Base-by-base conservation (phyloP, 1,139 yeast species). In the Debaryomyces coudertii region DNA sequence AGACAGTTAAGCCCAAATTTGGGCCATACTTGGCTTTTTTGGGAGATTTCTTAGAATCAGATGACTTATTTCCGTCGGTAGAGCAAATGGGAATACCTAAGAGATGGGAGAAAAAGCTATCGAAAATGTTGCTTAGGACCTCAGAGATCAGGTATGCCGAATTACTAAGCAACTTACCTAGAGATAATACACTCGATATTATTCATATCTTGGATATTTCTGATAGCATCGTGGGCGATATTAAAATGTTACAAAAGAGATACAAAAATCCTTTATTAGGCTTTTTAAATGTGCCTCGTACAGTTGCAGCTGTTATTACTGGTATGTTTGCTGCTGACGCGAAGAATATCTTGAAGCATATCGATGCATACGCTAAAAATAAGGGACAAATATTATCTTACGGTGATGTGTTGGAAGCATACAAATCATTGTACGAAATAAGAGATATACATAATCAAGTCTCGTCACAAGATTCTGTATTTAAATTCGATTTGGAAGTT, bases 291-390 rank as follows among this genome's bases (percentile, higher is more conserved):
- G 79, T 87, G 31, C 68, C 89, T 4, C 68, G 71, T 43, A 74
- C 82, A 0, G 78, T 81, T 11, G 86, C 85, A 0, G 73, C 77
- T 1, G 74, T 82, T 5, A 75, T 84, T 15, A 75, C 86, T 7
- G 76, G 79, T 2, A 77, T 85, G 62, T 82, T 86, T 58, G 80
- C 83, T 0, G 77, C 80, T 2, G 95, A 88, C 59, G 75, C 87
- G 1, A 72, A 76, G 48, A 78, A 81, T 31, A 84, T 88, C 66
- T 65, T 86, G 34, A 68, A 71, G 25, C 85, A 83, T 56, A 75
- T 85, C 44, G 77, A 74, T 48, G 64, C 79, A 41, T 68, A 75
- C 55, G 62, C 76, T 6, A 56, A 65, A 28, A 69, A 68, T 12
- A 62, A 59, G 36, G 66, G 67, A 4, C 68, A 71, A 45, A 63